These are phyloP conservation scores for Xenoacremonium recifei DNA, from an alignment of 2,329 filamentous ascomycete genomes.

Conservation along the genomic window DNA sequence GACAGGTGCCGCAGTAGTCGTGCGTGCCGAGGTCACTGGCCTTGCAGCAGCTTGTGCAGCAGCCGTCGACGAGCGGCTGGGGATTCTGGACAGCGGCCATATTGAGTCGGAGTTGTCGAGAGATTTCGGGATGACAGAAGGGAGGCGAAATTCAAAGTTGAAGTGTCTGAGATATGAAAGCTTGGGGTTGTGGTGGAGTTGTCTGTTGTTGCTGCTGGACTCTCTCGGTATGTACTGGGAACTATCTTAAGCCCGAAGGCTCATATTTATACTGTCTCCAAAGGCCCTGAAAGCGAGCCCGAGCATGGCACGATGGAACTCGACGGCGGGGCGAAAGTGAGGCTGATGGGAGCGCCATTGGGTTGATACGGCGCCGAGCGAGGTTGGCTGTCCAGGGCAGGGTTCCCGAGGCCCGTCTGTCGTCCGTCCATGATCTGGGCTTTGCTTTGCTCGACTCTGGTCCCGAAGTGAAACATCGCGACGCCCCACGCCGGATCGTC, in stretches of 20 bases:
- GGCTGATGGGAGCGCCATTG: constrained; percentile 18
- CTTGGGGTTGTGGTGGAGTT: no score
- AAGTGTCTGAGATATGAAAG: no score
- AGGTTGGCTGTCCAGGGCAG: constrained; percentile 11
- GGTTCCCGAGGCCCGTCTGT: constrained; percentile 14
- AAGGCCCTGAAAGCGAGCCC: constrained; percentile 9
- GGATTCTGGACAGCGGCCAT: constrained; percentile 19
- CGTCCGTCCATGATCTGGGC: no score
- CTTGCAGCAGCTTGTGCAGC: constrained; percentile 31
- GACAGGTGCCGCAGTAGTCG: constrained; percentile 32
- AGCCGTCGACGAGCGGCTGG: constrained; percentile 19
- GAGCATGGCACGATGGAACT: constrained; percentile 15
- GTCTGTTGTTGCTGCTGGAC: no score
- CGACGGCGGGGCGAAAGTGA: constrained; percentile 19
- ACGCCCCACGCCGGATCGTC: constrained; percentile 17
- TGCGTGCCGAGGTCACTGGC: constrained; percentile 31
- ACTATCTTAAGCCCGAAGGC: no score
- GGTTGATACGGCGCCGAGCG: constrained; percentile 8
- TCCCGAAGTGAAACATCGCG: constrained; percentile 24
- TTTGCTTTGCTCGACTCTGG: constrained; percentile 6
- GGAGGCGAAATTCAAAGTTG: no score
- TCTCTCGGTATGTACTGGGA: no score
- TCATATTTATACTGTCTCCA: constrained; percentile 20
- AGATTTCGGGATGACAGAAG: no score
- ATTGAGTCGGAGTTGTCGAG: constrained; percentile 1